Evolutionary conservation across 2,329 filamentous ascomycete genomes (phyloP).

Genomic region (Knufia petricola): DNA sequence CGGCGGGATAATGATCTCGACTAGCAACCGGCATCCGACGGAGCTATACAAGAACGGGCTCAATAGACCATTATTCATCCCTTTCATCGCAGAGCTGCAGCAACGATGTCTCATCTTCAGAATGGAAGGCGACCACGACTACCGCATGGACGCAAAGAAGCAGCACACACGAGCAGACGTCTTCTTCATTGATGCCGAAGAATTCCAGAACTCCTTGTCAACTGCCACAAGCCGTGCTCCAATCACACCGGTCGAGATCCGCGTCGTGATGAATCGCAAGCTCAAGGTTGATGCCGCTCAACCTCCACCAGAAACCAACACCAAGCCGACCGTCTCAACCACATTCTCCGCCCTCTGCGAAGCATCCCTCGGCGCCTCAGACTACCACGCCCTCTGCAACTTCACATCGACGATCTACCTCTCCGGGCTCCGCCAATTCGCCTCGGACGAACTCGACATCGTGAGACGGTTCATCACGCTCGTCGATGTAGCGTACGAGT

Average conservation of each 20-base stretch:
- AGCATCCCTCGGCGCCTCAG: constrained; percentile 4
- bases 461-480: constrained; percentile 3
- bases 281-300: constrained; percentile 1
- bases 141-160: not conserved
- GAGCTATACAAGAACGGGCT: constrained; percentile 6
- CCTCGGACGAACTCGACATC: constrained; percentile 1
- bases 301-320: not conserved
- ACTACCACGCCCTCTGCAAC: constrained; percentile 6
- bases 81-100: constrained; percentile 6
- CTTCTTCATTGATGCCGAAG: not conserved
- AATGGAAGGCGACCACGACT: constrained; percentile 5
- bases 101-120: constrained; percentile 3
- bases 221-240: not conserved
- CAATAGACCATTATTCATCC: constrained; percentile 3
- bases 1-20: constrained; percentile 5
- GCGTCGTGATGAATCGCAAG: constrained; percentile 4
- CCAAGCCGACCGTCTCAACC: not conserved
- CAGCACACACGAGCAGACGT: not conserved
- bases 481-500: constrained; percentile 3
- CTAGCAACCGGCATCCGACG: constrained; percentile 6
- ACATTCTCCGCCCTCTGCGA: constrained; percentile 3
- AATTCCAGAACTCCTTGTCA: constrained; percentile 2
- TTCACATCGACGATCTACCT: constrained; percentile 1
- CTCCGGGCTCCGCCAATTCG: constrained; percentile 1
- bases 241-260: not conserved